A percentile compares a stretch with the other conserved stretches of the same genome.
Conservation (phyloP, 1,284 basidiomycete genomes). For the Ustanciosporium gigantosporum region DNA sequence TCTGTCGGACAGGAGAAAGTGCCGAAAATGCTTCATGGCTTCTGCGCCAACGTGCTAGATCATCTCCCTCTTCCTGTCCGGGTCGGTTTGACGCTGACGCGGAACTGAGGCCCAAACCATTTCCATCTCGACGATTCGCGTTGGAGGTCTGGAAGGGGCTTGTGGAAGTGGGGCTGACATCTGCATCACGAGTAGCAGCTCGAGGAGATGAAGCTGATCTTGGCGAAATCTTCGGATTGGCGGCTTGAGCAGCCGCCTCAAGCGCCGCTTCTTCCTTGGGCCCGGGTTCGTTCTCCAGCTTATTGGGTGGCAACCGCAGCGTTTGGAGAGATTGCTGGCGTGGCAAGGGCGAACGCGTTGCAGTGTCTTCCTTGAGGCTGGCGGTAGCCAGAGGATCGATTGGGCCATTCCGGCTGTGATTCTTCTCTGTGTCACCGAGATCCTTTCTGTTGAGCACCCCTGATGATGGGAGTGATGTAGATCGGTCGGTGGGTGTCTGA, state of each 20-base stretch:
- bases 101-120: too few relatives aligned
- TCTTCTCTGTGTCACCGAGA: neutral
- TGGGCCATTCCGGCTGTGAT: too few relatives aligned
- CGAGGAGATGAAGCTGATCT: neutral
- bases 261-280: conserved; percentile 26
- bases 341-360: conserved; percentile 5
- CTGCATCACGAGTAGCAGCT: too few relatives aligned
- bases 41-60: conserved; percentile 8
- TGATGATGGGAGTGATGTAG: too few relatives aligned
- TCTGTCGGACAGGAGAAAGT: conserved; percentile 26
- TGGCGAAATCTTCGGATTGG: conserved; percentile 4
- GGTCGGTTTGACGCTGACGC: neutral
- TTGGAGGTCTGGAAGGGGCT: neutral
- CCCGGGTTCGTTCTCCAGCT: conserved; percentile 18
- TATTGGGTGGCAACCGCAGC: conserved; percentile 15
- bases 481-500: neutral
- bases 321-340: conserved; percentile 27
- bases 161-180: too few relatives aligned
- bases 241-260: conserved; percentile 18
- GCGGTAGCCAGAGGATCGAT: neutral
- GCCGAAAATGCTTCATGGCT: conserved; percentile 13
- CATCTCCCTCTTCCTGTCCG: neutral
- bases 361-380: neutral
- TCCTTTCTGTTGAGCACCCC: too few relatives aligned
- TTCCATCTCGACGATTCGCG: too few relatives aligned